phyloP scores from a whole-genome alignment of 1,139 yeast species.

The Suhomyces taliae region DNA sequence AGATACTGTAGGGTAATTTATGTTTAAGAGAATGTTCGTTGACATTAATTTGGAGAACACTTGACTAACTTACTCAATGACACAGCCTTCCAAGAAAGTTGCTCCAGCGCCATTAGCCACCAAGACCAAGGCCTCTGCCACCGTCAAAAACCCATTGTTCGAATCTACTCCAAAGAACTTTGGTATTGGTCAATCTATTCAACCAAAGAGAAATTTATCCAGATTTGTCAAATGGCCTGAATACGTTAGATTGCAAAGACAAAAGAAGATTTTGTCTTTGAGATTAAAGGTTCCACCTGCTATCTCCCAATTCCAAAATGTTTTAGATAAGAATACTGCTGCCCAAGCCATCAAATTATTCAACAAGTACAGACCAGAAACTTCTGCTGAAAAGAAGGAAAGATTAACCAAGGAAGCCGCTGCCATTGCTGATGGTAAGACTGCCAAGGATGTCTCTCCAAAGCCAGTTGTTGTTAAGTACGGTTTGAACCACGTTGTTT shows the following conservation, averaged over 20 bases:
- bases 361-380: conserved; percentile 99
- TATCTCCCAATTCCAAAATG: conserved; percentile 90
- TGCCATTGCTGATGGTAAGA: conserved; percentile 96
- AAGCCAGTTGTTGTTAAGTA: conserved; percentile 95
- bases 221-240: conserved; percentile 99
- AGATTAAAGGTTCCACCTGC: conserved; percentile 99
- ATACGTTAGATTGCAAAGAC: conserved; percentile 96
- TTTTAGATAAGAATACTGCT: conserved; percentile 98
- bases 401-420: conserved; percentile 98
- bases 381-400: conserved; percentile 95
- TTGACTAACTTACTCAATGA: conserved; percentile 63
- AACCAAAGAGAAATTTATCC: conserved; percentile 93
- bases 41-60: conserved; percentile 30
- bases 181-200: conserved; percentile 94
- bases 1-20: conserved; percentile 43
- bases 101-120: conserved; percentile 53
- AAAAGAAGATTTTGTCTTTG: conserved; percentile 89
- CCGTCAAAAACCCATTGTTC: conserved; percentile 58
- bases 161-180: conserved; percentile 90
- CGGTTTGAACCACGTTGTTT: conserved; percentile 98
- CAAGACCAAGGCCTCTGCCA: conserved; percentile 28
- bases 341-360: conserved; percentile 93
- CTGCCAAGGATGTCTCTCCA: conserved; percentile 91
- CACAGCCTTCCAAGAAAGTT: conserved; percentile 58
- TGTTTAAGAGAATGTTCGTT: conserved; percentile 30